Conservation (phyloP, 805 yeast genomes). For the Jamesozyma hellenica region DNA sequence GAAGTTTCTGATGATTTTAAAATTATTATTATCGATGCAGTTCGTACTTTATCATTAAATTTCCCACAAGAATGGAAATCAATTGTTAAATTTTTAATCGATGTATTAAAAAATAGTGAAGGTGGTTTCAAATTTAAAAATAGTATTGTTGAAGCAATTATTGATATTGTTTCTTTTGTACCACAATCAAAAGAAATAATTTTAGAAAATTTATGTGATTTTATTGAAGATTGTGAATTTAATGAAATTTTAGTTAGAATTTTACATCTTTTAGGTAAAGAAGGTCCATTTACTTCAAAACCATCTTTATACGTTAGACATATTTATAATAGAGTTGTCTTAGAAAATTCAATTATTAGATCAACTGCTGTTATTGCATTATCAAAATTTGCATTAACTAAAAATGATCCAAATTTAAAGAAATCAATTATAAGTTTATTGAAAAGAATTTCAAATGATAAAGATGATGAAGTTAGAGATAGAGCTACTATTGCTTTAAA, state of each 20-base stretch:
- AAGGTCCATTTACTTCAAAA: slow-evolving; percentile 78
- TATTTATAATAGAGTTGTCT: slow-evolving; percentile 90
- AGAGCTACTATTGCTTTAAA: slow-evolving; percentile 82
- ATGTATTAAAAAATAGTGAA: slow-evolving; percentile 70
- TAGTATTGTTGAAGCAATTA: slow-evolving; percentile 82
- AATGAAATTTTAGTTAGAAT: slow-evolving; percentile 90
- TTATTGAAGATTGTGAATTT: slow-evolving; percentile 95
- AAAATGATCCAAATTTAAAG: slow-evolving; percentile 53
- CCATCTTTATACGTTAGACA: slow-evolving; percentile 91
- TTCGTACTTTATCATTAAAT: slow-evolving; percentile 81
- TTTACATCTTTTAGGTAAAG: slow-evolving; percentile 82
- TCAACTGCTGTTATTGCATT: slow-evolving; percentile 92
- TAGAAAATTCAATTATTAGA: slow-evolving; percentile 90
- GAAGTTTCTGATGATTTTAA: slow-evolving; percentile 95
- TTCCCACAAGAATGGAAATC: slow-evolving; percentile 85
- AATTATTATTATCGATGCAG: slow-evolving; percentile 88
- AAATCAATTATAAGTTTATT: slow-evolving; percentile 66
- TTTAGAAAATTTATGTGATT: slow-evolving; percentile 83
- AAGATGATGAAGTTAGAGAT: slow-evolving; percentile 95
- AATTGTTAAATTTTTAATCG: slow-evolving; percentile 72
- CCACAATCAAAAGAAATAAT: slow-evolving; percentile 78
- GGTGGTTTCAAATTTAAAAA: slow-evolving; percentile 83
- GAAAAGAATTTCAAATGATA: slow-evolving; percentile 74
- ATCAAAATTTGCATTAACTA: slow-evolving; percentile 77
- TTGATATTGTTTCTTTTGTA: slow-evolving; percentile 79